Conservation (phyloP, 2,329 filamentous ascomycete species). For the Alternaria longipes region DNA sequence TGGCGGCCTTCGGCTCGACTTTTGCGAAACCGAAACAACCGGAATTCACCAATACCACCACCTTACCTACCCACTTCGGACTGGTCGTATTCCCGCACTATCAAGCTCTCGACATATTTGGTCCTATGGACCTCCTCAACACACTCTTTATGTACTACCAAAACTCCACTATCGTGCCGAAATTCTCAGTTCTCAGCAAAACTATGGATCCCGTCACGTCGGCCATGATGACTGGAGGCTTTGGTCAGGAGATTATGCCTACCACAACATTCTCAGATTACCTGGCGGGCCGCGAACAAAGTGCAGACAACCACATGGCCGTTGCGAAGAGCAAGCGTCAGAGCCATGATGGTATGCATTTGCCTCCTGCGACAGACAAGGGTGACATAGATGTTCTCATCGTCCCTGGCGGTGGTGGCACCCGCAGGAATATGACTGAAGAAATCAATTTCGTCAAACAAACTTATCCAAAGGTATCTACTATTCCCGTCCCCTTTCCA, state of each 20-base stretch:
- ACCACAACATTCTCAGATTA: constrained; percentile 64
- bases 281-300: constrained; percentile 42
- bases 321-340: background rate
- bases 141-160: constrained; percentile 37
- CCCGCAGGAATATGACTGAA: constrained; percentile 40
- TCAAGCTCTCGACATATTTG: constrained; percentile 50
- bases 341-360: background rate
- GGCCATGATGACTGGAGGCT: constrained; percentile 30
- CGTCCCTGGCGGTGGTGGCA: constrained; percentile 69
- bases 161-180: constrained; percentile 31
- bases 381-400: constrained; percentile 67
- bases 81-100: constrained; percentile 35
- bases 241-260: constrained; percentile 55
- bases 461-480: constrained; percentile 57
- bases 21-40: constrained; percentile 24
- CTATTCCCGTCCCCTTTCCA: background rate
- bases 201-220: constrained; percentile 43
- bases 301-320: background rate
- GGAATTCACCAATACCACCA: constrained; percentile 33
- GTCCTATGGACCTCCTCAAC: constrained; percentile 58
- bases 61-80: constrained; percentile 34
- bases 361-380: background rate
- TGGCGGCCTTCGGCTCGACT: constrained; percentile 13
- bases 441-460: constrained; percentile 60
- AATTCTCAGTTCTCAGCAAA: constrained; percentile 37